These are phyloP conservation scores for Trichosporon faecale DNA, from an alignment of 1,284 basidiomycete genomes.

Conservation along the genomic window DNA sequence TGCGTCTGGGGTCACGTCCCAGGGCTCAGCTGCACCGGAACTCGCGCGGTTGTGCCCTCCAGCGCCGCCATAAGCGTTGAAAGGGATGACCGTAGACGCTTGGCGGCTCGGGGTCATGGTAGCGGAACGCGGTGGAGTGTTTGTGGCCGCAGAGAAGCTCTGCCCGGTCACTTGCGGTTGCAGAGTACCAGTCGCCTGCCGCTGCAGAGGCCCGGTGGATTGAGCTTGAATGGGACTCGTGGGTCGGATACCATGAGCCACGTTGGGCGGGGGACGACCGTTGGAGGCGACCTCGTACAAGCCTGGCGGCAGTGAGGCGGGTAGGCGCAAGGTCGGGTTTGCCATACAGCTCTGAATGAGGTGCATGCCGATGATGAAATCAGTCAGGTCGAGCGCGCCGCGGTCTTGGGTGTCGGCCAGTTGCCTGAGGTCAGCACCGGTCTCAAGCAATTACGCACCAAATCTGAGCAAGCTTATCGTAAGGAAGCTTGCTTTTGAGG, in stretches of 20 bases:
- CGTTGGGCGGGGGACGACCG: conserved; percentile 47
- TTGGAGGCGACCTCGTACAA: conserved; percentile 81
- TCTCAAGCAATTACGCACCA: conserved; percentile 61
- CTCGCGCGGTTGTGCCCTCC: background rate
- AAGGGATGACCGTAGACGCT: conserved; percentile 25
- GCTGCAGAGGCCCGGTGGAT: conserved; percentile 28
- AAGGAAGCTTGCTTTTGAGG: conserved; percentile 83
- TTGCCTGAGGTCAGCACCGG: conserved; percentile 60
- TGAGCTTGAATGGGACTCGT: conserved; percentile 29
- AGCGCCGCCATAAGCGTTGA: background rate
- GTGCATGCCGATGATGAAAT: conserved; percentile 97
- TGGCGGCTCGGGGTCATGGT: conserved; percentile 38
- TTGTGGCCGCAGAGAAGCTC: conserved; percentile 16
- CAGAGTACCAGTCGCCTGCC: conserved; percentile 56
- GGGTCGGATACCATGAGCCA: conserved; percentile 28
- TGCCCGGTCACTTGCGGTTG: conserved; percentile 57
- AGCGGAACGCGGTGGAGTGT: conserved; percentile 24
- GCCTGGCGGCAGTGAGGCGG: conserved; percentile 74
- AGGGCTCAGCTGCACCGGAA: conserved; percentile 52
- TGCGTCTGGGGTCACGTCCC: conserved; percentile 83
- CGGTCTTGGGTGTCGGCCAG: conserved; percentile 92
- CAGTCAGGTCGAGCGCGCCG: conserved; percentile 81
- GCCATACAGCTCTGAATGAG: conserved; percentile 86
- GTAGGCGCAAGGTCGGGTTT: conserved; percentile 69
- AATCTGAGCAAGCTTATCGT: conserved; percentile 88